These are phyloP conservation scores for Houttuynia cordata DNA, from an alignment of 164 flowering plant genomes.

Conservation along the genomic window DNA sequence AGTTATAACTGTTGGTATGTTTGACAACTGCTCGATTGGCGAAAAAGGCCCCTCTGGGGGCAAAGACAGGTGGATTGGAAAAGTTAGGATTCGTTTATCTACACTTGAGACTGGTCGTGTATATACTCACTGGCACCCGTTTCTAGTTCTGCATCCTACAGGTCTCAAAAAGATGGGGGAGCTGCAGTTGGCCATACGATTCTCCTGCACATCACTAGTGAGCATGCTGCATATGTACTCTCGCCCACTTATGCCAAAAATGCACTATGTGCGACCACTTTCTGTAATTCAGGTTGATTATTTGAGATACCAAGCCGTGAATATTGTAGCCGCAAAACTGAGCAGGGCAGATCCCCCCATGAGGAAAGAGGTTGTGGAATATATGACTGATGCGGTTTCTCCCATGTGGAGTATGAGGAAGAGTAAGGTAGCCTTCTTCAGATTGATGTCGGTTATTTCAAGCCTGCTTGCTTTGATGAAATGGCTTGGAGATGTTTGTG, in stretches of 20 bases:
- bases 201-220: conserved; percentile 66
- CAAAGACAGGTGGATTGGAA: conserved; percentile 68
- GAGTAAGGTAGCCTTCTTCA: conserved; percentile 85
- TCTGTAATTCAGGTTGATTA: conserved; percentile 58
- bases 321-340: conserved; percentile 69
- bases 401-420: conserved; percentile 92
- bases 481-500: conserved; percentile 74
- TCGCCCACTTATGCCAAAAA: conserved; percentile 69
- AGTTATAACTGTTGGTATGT: conserved; percentile 69
- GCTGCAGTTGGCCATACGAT: conserved; percentile 72
- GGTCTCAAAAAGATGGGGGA: conserved; percentile 96
- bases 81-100: conserved; percentile 74
- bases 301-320: conserved; percentile 81
- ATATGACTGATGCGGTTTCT: conserved; percentile 85
- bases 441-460: conserved; percentile 69
- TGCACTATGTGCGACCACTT: conserved; percentile 78
- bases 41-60: conserved; percentile 41
- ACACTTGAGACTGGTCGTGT: conserved; percentile 88
- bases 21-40: conserved; percentile 71
- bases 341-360: conserved; percentile 88
- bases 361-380: conserved; percentile 85
- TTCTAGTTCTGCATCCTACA: conserved; percentile 69
- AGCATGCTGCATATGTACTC: conserved; percentile 78
- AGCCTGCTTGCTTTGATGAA: conserved; percentile 63
- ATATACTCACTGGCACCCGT: conserved; percentile 78